Base-by-base conservation (phyloP, 495 filamentous ascomycete species). In the Penicillium paxilli region DNA sequence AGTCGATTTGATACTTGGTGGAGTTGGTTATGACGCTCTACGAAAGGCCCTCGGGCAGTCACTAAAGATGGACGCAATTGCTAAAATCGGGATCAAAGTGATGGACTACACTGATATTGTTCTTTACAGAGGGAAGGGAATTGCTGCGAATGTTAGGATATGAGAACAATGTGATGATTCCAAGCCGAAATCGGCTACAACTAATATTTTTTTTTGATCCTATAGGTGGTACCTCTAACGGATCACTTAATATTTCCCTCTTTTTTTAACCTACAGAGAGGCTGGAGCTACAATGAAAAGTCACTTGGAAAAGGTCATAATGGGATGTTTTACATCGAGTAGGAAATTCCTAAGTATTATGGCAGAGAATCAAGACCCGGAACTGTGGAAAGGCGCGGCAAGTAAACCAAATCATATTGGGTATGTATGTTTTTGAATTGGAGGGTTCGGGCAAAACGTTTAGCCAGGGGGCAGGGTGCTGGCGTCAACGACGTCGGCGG, bases 381-480 rank as follows among this genome's bases (percentile, higher is more conserved):
- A 42, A 5, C 40, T 42, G 47, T 55, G 49, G 20, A 20, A 44
- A 53, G 26, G 41, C 42, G 54, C 50, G 52, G 49, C 55, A 44
- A 56, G 55, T 21, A 47, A 50, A 57, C 60, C 57, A 59, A 59
- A 44, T 59, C 32, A 44, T 51, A 63, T 65, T 63, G 60, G 63
- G 60, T 62, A 59, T 64, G 60, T 55, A 47, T 55, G 26, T 44
- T 58, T 62, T 62, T 55, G 25, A 49, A 23, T 52, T 54, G 22
- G 21, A 23, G 44, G 49, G 9, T 46, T 49, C 25, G 23, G 26
- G 37, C 25, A 44, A 26, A 25, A 48, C 23, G 47, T 58, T 84
- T 89, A 98, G 68, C 94, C 94, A 51, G 94, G 94, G 50, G 94
- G 94, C 22, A 98, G 83, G 49, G 90, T 83, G 80, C 90, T 95